Evolutionary conservation across 371 early-diverging fungal genomes (phyloP).

Genomic region (Mortierella sp.): DNA sequence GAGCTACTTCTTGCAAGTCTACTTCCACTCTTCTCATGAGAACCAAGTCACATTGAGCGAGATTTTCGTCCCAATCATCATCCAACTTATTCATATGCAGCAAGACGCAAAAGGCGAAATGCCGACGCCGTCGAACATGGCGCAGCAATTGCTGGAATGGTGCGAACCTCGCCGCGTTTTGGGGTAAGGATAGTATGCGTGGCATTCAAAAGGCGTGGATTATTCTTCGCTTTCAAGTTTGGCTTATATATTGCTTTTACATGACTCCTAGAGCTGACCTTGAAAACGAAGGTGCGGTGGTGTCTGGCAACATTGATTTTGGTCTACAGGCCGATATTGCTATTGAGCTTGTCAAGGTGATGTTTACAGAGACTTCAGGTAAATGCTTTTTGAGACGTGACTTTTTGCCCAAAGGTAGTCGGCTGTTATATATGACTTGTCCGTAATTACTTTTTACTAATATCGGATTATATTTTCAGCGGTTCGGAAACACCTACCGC

Average conservation of each 20-base stretch:
- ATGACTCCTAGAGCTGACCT: slow-evolving; percentile 31
- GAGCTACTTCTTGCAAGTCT: slow-evolving; percentile 89
- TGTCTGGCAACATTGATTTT: slow-evolving; percentile 26
- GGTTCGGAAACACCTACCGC: slow-evolving; percentile 25
- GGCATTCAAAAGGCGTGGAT: neutral
- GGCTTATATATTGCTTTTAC: neutral
- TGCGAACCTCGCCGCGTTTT: slow-evolving; percentile 46
- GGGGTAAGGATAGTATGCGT: slow-evolving; percentile 24
- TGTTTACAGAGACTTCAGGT: slow-evolving; percentile 41
- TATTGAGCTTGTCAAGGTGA: slow-evolving; percentile 37
- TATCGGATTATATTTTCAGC: slow-evolving; percentile 1
- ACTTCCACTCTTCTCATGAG: slow-evolving; percentile 75
- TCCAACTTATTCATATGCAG: slow-evolving; percentile 37
- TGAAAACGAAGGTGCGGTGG: slow-evolving; percentile 15
- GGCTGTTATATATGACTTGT: neutral
- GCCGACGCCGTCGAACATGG: slow-evolving; percentile 41
- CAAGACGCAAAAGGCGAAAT: slow-evolving; percentile 29
- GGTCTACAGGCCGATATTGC: slow-evolving; percentile 45
- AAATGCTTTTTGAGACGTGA: slow-evolving; percentile 1
- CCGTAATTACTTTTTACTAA: neutral
- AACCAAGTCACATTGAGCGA: slow-evolving; percentile 66
- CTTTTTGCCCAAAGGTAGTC: neutral
- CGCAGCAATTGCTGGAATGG: slow-evolving; percentile 51
- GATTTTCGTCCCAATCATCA: slow-evolving; percentile 34
- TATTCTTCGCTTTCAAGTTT: neutral